Evolutionary conservation across 169 alveolate genomes (phyloP).

Genomic region (Cryptosporidium sp.): DNA sequence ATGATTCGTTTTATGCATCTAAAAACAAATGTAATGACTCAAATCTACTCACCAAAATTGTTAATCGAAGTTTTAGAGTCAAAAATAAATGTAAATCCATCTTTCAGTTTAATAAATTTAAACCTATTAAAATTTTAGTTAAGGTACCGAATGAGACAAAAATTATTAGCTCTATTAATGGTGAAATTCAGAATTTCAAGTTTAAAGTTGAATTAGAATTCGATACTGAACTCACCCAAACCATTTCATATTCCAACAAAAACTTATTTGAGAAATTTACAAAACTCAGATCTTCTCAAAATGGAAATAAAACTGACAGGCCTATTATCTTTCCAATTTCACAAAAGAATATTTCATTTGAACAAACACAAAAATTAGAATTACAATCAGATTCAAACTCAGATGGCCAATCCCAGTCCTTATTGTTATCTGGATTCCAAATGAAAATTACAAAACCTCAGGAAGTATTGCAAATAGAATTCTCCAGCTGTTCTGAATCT

Average conservation of each 20-base stretch:
- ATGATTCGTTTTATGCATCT: neutral
- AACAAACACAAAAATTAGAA: neutral
- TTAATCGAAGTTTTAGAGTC: conserved; percentile 33
- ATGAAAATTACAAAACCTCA: conserved; percentile 19
- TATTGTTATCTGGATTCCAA: neutral
- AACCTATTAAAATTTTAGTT: conserved; percentile 20
- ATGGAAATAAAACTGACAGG: conserved; percentile 1
- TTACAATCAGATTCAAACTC: too few species aligned
- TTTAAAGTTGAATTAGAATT: conserved; percentile 25
- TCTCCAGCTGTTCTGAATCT: conserved; percentile 6
- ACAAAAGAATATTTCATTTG: neutral
- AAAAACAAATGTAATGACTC: conserved; percentile 39
- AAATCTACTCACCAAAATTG: conserved; percentile 26
- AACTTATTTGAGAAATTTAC: neutral
- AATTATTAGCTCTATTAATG: neutral
- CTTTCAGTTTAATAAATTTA: conserved; percentile 29
- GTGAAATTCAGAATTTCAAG: neutral
- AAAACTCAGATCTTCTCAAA: conserved; percentile 7
- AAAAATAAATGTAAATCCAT: conserved; percentile 56
- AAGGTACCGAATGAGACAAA: conserved; percentile 25
- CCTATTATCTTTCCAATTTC: neutral
- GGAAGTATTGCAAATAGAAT: conserved; percentile 30
- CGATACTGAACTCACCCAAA: conserved; percentile 14
- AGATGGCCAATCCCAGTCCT: neutral
- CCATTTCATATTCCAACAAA: neutral